Evolutionary conservation across 2,329 filamentous ascomycete genomes (phyloP).

Genomic region (Fusarium pininemorale): DNA sequence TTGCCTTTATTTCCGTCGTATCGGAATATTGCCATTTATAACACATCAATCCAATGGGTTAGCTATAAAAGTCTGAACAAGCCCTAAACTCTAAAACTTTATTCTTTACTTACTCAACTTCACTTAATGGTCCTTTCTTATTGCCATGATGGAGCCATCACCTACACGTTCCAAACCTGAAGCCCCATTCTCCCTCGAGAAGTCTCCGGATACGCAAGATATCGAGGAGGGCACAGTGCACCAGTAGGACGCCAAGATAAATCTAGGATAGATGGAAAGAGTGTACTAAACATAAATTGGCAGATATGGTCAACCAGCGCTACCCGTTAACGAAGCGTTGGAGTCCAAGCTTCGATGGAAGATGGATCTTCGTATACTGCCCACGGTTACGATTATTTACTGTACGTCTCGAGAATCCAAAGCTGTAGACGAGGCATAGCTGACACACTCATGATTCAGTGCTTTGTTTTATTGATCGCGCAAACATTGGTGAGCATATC

Average conservation of each 20-base stretch:
- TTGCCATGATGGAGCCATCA: neutral
- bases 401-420: neutral
- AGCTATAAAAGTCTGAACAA: accelerated
- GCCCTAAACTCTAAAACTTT: no score
- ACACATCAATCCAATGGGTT: neutral
- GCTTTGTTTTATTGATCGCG: neutral
- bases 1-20: neutral
- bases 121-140: accelerated
- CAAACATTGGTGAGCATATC: neutral
- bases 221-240: neutral
- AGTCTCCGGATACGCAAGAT: neutral
- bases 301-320: neutral
- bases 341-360: neutral
- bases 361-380: neutral
- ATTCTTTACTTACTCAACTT: neutral
- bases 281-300: neutral
- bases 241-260: neutral
- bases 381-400: neutral
- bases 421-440: neutral
- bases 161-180: neutral
- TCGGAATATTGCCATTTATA: neutral
- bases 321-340: neutral
- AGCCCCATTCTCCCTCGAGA: neutral
- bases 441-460: neutral
- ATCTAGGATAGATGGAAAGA: neutral